Base-by-base conservation (phyloP, 148 eudicot species). In the Amaranthus cruentus region DNA sequence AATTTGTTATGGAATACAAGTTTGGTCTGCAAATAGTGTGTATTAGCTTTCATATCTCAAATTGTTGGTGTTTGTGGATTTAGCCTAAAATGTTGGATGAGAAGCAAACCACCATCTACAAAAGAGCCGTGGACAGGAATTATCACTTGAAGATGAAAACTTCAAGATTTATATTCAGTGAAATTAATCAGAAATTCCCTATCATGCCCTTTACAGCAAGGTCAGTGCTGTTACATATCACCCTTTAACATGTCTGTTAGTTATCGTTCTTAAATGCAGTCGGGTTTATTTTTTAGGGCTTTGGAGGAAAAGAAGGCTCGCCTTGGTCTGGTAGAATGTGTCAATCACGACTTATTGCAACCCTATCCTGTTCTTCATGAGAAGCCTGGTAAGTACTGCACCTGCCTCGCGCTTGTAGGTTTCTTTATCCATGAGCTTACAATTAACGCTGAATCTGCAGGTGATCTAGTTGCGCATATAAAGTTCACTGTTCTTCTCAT, bases 321-420 rank as follows among this genome's bases (percentile, higher is more conserved):
- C 42, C 81, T 94, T 74, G 98, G 98, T 56, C 81, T 94, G 48
- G 88, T 91, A 21, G 98, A 94, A 88, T 94, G 98, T 75, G 91
- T 91, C 59, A 91, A 84, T 73, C 98, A 94, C 12, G 96, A 91
- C 11, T 88, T 94, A 53, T 68, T 94, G 83, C 97, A 94, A 85
- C 98, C 98, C 60, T 94, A 94, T 70, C 98, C 98, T 50, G 97
- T 91, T 73, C 92, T 94, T 73, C 90, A 91, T 76, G 98, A 94
- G 84, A 94, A 94, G 73, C 87, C 96, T 67, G 98, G 98, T 91
- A 73, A 73, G 85, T 73, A 38, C 3, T 9, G 9, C n/a, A 9
- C 46, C 15, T 47, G 38, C n/a, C 0, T 49, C 15, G 59, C 1
- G 21, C 8, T 2, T 21, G 15, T 46, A 47, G 66, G 38, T 47